Evolutionary conservation across 148 eudicot genomes (phyloP).

Genomic region (Vaccinium vitisidaea): DNA sequence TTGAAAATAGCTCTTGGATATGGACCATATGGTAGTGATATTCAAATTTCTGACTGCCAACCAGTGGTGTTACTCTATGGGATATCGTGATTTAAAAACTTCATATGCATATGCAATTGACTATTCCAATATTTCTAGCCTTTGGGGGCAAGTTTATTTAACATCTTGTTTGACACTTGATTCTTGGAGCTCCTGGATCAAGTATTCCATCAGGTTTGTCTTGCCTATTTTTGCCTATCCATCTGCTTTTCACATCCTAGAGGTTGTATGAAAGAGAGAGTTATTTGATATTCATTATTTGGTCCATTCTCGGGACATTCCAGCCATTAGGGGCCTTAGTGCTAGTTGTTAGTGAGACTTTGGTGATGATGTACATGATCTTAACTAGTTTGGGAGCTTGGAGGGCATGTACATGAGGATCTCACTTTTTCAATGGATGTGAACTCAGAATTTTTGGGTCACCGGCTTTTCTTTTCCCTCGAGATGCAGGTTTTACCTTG

Average conservation of each 20-base stretch:
- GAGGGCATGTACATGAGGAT: no score
- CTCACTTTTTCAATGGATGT: no score
- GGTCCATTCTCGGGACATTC: neutral
- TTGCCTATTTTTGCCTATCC: neutral
- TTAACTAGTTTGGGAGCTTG: no score
- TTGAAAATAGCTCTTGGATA: neutral
- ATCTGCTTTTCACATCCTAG: neutral
- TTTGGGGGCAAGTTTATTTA: neutral
- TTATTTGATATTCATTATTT: neutral
- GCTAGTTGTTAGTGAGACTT: no score
- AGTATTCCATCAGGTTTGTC: neutral
- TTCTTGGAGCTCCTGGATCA: neutral
- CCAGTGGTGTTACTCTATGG: neutral
- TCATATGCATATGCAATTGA: neutral
- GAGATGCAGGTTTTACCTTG: no score
- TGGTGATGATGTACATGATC: no score
- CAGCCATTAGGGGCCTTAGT: no score
- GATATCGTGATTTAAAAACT: neutral
- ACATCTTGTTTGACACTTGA: neutral
- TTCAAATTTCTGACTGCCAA: neutral
- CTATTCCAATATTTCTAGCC: neutral
- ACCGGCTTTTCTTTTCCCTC: no score
- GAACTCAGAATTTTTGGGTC: no score
- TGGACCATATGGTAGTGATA: neutral
- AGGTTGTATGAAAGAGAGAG: neutral